These are phyloP conservation scores for Clathrus columnatus DNA, from an alignment of 768 basidiomycete genomes.

Conservation along the genomic window DNA sequence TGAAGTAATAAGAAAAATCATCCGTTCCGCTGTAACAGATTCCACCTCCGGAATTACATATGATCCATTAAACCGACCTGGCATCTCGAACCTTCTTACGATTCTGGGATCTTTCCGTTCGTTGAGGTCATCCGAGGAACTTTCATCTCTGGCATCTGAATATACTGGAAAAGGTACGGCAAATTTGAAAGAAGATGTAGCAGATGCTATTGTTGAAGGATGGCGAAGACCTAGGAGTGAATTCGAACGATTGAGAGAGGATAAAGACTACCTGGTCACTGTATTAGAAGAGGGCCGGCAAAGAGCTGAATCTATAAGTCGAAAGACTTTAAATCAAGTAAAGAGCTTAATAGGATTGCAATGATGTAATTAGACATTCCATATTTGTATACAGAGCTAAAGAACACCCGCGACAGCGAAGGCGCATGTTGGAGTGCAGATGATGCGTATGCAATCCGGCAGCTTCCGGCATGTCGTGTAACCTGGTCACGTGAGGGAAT, in stretches of 20 bases:
- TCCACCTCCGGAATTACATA: constrained; percentile 67
- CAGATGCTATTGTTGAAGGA: constrained; percentile 60
- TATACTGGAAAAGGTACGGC: constrained; percentile 55
- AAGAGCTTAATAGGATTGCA: constrained; percentile 54
- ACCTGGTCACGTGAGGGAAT: neutral
- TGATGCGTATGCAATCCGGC: too few relatives aligned
- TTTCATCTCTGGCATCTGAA: constrained; percentile 35
- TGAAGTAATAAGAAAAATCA: constrained; percentile 53
- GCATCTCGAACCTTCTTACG: constrained; percentile 69
- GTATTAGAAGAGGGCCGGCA: constrained; percentile 58
- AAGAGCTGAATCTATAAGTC: constrained; percentile 54
- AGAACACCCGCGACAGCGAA: too few relatives aligned
- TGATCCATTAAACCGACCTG: constrained; percentile 73
- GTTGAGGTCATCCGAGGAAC: constrained; percentile 36
- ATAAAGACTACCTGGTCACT: constrained; percentile 48
- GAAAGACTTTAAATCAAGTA: constrained; percentile 57
- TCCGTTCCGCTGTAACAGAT: constrained; percentile 81
- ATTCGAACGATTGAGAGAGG: constrained; percentile 54
- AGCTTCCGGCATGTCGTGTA: too few relatives aligned
- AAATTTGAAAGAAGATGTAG: constrained; percentile 63
- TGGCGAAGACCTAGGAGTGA: constrained; percentile 60
- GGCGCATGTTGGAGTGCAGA: too few relatives aligned
- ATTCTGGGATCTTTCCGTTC: constrained; percentile 60
- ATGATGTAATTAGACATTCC: too few relatives aligned
- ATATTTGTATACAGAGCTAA: too few relatives aligned